Evolutionary conservation across 345 rosid species (phyloP).

Genomic region (Camelina laxa): DNA sequence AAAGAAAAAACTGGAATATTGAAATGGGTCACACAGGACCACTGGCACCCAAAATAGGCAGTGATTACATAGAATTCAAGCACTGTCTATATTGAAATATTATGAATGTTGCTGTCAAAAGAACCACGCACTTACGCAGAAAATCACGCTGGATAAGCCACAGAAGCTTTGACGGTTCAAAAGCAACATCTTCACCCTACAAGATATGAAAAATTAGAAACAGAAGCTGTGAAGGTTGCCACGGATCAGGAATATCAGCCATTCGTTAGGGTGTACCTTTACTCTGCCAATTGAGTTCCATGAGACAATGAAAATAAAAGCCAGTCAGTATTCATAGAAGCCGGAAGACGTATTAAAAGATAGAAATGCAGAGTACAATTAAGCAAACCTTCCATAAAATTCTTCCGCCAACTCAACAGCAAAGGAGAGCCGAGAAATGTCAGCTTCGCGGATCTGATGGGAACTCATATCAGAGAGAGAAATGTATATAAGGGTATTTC

Average conservation of each 20-base stretch:
- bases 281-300: constrained; percentile 63
- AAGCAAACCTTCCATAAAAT: constrained; percentile 90
- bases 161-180: constrained; percentile 92
- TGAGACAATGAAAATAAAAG: constrained; percentile 48
- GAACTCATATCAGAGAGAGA: constrained; percentile 34
- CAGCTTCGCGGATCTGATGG: constrained; percentile 95
- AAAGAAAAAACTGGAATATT: constrained; percentile 17
- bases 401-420: constrained; percentile 99
- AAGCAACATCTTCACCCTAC: constrained; percentile 98
- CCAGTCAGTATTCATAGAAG: constrained; percentile 48
- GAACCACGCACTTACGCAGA: constrained; percentile 69
- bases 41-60: constrained; percentile 12
- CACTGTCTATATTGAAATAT: constrained; percentile 4
- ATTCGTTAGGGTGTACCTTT: constrained; percentile 65
- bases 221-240: constrained; percentile 24
- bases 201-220: constrained; percentile 38
- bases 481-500: constrained; percentile 17
- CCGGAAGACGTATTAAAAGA: constrained; percentile 15
- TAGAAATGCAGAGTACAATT: constrained; percentile 20
- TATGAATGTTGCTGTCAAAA: constrained; percentile 18
- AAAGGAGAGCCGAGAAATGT: constrained; percentile 94
- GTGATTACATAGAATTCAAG: not conserved
- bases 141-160: constrained; percentile 99
- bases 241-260: constrained; percentile 32
- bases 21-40: constrained; percentile 29